phyloP scores from a whole-genome alignment of 2,329 filamentous ascomycete species.

The Monosporascus sp. region DNA sequence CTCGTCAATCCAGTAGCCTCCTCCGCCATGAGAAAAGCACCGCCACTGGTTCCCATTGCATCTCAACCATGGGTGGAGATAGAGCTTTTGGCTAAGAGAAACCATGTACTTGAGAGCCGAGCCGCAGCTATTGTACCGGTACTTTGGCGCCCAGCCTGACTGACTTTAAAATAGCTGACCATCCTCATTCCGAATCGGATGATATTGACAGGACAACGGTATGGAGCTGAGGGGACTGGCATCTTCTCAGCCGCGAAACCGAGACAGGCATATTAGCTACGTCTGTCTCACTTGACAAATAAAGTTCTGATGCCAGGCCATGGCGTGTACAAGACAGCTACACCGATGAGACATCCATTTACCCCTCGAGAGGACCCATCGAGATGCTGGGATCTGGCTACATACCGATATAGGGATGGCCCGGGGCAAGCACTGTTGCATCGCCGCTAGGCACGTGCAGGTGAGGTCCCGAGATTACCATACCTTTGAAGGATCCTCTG shows the following conservation, averaged over 20 bases:
- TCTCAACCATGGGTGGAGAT: neutral
- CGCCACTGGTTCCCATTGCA: neutral
- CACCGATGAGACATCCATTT: constrained; percentile 4
- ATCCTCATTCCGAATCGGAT: too few species aligned
- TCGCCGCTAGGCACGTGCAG: constrained; percentile 30
- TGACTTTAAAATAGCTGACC: too few species aligned
- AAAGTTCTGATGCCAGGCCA: neutral
- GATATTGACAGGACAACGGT: too few species aligned
- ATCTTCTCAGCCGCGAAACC: too few species aligned
- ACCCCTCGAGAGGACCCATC: constrained; percentile 10
- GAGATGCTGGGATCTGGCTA: constrained; percentile 16
- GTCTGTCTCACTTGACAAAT: too few species aligned
- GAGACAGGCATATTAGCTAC: too few species aligned
- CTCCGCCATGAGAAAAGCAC: neutral
- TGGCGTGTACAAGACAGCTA: neutral
- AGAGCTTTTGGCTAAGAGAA: neutral
- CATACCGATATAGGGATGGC: constrained; percentile 19
- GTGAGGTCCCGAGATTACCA: constrained; percentile 29
- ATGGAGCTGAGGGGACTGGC: too few species aligned
- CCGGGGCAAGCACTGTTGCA: constrained; percentile 10
- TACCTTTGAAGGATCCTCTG: constrained; percentile 14
- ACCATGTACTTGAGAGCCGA: neutral
- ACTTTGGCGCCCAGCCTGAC: neutral
- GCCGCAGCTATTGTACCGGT: neutral
- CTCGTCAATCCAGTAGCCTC: too few species aligned